Evolutionary conservation across 805 yeast species (phyloP).

Genomic region (Schizosaccharomyces osmophilus): DNA sequence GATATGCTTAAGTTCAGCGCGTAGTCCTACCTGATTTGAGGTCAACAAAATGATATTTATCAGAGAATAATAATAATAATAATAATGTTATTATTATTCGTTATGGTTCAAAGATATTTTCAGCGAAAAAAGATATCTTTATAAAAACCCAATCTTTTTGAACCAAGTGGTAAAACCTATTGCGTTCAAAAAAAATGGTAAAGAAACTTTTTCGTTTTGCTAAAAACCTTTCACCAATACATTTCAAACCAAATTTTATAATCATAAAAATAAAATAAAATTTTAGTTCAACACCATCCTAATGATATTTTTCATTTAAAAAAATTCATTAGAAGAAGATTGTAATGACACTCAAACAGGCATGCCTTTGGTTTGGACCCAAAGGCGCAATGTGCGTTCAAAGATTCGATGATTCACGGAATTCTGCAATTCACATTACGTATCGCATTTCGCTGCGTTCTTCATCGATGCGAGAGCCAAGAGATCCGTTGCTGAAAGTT

Average conservation of each 20-base stretch:
- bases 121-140: too few relatives aligned
- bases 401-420: slow-evolving; percentile 22
- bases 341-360: slow-evolving; percentile 21
- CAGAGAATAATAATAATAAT: slow-evolving; percentile 1
- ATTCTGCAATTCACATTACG: slow-evolving; percentile 19
- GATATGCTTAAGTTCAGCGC: slow-evolving; percentile 24
- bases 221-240: not conserved
- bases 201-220: not conserved
- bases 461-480: slow-evolving; percentile 24
- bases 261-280: not conserved
- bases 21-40: slow-evolving; percentile 13
- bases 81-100: too few relatives aligned
- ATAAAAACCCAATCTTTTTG: not conserved
- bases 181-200: not conserved
- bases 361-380: slow-evolving; percentile 18
- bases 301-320: not conserved
- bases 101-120: too few relatives aligned
- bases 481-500: slow-evolving; percentile 22
- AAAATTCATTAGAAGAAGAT: slow-evolving; percentile 13
- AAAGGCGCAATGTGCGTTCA: slow-evolving; percentile 25
- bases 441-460: slow-evolving; percentile 24
- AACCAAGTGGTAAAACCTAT: not conserved
- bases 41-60: slow-evolving; percentile 15
- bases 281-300: not conserved
- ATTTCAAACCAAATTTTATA: not conserved